These are phyloP conservation scores for Schizophyllum amplum DNA, from an alignment of 1,284 basidiomycete species.

Conservation along the genomic window DNA sequence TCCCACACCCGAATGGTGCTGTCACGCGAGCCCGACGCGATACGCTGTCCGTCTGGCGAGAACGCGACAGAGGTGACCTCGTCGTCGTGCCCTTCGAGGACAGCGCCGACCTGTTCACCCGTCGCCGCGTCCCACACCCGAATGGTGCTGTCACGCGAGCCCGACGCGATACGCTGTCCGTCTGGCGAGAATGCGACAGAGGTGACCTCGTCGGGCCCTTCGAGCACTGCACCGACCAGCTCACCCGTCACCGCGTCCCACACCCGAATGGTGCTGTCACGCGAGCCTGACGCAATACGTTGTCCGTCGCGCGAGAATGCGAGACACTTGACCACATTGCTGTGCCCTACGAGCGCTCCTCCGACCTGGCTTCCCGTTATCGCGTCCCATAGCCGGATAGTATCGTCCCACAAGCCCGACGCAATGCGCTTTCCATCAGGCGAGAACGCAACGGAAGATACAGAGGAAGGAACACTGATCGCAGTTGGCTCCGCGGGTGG, in stretches of 20 bases:
- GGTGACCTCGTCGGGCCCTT: background rate
- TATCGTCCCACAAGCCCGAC: constrained; percentile 2
- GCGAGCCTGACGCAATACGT: background rate
- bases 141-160: background rate
- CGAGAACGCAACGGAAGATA: constrained; percentile 1
- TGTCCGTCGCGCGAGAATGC: background rate
- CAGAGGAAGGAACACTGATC: background rate
- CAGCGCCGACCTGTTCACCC: background rate
- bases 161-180: background rate
- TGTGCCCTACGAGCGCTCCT: background rate
- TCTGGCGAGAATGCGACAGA: constrained; percentile 2
- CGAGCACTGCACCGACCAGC: background rate
- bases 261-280: background rate
- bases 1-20: constrained; percentile 1
- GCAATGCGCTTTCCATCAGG: constrained; percentile 6
- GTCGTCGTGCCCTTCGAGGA: background rate
- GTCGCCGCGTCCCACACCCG: background rate
- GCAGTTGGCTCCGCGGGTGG: background rate
- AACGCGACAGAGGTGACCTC: background rate
- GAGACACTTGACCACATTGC: background rate
- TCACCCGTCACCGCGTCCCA: background rate
- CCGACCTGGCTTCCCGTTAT: background rate
- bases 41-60: background rate
- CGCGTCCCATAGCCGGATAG: constrained; percentile 4
- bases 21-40: constrained; percentile 2